Percentiles rank a stretch among this genome's conserved stretches.
Conservation (phyloP, 441 rosid genomes). For the Populus hybrid region DNA sequence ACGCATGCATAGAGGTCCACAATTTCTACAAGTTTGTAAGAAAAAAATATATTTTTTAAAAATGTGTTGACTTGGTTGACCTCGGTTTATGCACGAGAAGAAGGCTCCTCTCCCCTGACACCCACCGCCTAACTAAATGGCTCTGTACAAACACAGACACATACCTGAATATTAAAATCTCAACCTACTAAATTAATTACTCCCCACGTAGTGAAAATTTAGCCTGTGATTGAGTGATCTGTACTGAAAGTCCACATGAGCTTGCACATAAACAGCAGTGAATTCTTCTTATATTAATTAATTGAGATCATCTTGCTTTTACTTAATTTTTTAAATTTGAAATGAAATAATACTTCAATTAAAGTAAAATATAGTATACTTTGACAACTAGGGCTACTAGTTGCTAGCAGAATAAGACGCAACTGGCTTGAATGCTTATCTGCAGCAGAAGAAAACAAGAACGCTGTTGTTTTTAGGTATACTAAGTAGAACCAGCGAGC, state of each 20-base stretch:
- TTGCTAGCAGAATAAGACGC: neutral
- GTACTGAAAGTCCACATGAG: neutral
- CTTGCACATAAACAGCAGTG: neutral
- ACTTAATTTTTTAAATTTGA: too few species aligned
- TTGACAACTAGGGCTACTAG: slow-evolving; percentile 14
- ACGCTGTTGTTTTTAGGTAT: too few species aligned
- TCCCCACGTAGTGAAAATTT: neutral
- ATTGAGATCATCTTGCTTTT: neutral
- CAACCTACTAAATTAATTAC: neutral
- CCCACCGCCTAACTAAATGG: neutral
- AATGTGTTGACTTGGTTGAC: slow-evolving; percentile 35
- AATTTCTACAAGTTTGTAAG: neutral
- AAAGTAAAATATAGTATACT: too few species aligned
- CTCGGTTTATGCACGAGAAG: neutral
- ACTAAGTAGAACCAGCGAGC: slow-evolving; percentile 9
- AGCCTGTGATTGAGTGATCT: neutral
- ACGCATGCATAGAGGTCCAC: neutral
- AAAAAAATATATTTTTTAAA: neutral
- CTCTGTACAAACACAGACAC: neutral
- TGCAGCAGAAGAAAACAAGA: slow-evolving; percentile 17
- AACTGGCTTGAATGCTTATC: slow-evolving; percentile 18
- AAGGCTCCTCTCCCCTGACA: neutral
- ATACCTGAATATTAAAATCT: neutral
- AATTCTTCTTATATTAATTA: too few species aligned
- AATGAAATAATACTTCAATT: too few species aligned